These are phyloP conservation scores for Alternaria sp. DNA, from an alignment of 2,329 filamentous ascomycete species.

Conservation along the genomic window DNA sequence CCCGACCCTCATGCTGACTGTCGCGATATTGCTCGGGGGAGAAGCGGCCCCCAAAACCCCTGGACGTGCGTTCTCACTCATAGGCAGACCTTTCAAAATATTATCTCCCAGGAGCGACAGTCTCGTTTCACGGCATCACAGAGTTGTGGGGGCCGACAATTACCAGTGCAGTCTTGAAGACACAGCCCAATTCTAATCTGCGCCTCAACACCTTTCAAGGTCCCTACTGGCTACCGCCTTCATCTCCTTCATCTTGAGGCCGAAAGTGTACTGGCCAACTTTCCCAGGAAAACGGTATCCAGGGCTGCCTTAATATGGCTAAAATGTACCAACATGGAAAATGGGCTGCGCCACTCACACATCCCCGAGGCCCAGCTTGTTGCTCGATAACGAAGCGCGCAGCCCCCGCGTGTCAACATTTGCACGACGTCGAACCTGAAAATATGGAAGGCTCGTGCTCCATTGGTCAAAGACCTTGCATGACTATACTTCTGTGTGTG, in stretches of 20 bases:
- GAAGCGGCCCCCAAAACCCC: background rate
- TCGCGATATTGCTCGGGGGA: background rate
- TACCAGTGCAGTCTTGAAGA: background rate
- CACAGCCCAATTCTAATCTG: background rate
- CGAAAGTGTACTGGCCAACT: fast-evolving
- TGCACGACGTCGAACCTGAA: background rate
- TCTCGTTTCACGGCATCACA: too few species aligned
- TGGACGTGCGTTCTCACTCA: background rate
- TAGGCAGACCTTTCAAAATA: background rate
- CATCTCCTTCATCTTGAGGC: background rate
- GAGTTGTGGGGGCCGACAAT: too few species aligned
- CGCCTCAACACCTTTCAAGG: background rate
- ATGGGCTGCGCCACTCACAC: background rate
- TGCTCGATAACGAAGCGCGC: background rate
- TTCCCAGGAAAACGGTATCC: fast-evolving
- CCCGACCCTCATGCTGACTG: background rate
- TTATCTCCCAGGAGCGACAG: background rate
- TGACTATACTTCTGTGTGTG: too few species aligned
- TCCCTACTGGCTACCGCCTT: background rate
- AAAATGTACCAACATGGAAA: background rate
- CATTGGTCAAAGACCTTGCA: too few species aligned
- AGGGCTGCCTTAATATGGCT: background rate
- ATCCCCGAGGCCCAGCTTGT: background rate
- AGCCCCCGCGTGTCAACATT: background rate
- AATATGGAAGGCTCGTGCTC: too few species aligned